A percentile compares a stretch with the other conserved stretches of the same genome.
Conservation (phyloP, 108 stramenopile species). For the Skeletonema tropicum region DNA sequence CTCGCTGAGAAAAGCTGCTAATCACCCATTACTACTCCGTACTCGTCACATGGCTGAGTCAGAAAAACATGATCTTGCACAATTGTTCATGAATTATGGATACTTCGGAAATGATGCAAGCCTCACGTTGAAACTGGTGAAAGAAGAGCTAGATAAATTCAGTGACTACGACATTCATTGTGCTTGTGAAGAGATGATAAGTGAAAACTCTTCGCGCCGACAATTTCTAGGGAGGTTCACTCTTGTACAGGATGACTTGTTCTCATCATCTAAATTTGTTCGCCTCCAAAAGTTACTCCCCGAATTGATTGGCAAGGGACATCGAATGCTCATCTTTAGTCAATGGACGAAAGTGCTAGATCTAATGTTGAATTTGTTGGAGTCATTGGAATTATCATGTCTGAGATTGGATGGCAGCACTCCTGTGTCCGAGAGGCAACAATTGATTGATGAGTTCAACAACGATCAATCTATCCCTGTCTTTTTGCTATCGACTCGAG, state of each 20-base stretch:
- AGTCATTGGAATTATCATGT: constrained; percentile 62
- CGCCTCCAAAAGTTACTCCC: constrained; percentile 65
- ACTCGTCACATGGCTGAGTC: constrained; percentile 60
- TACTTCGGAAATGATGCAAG: constrained; percentile 86
- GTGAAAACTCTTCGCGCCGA: constrained; percentile 60
- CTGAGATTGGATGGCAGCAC: constrained; percentile 83
- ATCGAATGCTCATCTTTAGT: constrained; percentile 84
- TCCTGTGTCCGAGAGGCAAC: constrained; percentile 74
- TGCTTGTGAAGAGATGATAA: constrained; percentile 72
- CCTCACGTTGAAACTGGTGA: constrained; percentile 67
- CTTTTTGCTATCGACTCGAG: constrained; percentile 84
- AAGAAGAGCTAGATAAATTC: constrained; percentile 78
- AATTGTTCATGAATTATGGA: constrained; percentile 53
- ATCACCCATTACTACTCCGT: constrained; percentile 93
- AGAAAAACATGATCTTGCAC: constrained; percentile 62
- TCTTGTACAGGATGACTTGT: constrained; percentile 63
- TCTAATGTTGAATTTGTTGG: constrained; percentile 77
- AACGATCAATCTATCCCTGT: constrained; percentile 63
- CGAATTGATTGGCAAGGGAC: constrained; percentile 56
- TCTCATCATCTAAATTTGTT: constrained; percentile 78
- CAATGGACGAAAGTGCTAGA: constrained; percentile 90
- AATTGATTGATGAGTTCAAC: constrained; percentile 79
- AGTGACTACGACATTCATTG: constrained; percentile 89
- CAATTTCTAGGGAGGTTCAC: constrained; percentile 58
- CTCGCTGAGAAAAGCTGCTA: constrained; percentile 94